Evolutionary conservation across 441 rosid species (phyloP).

Genomic region (Hypseocharis bilobata): DNA sequence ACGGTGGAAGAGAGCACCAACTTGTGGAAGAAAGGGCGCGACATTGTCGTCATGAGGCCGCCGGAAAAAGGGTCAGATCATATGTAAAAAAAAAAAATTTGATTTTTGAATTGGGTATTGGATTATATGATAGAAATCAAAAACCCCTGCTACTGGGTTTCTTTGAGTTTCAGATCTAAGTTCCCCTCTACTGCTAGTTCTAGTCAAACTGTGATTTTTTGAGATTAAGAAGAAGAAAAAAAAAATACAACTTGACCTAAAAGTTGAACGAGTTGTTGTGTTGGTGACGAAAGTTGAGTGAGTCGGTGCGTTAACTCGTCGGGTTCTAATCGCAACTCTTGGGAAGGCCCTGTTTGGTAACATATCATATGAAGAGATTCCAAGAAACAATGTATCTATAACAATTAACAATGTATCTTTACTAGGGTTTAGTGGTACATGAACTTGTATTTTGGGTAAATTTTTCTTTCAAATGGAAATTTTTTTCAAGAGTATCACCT

Average conservation of each 20-base stretch:
- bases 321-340: too few species aligned
- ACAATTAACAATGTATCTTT: too few species aligned
- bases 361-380: too few species aligned
- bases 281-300: background rate
- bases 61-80: constrained; percentile 5
- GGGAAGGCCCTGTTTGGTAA: background rate
- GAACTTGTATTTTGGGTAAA: too few species aligned
- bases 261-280: background rate
- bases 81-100: background rate
- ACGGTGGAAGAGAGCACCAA: constrained; percentile 66
- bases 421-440: too few species aligned
- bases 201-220: background rate
- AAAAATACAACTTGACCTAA: background rate
- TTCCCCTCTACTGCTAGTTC: background rate
- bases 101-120: too few species aligned
- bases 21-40: constrained; percentile 85
- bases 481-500: too few species aligned
- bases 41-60: constrained; percentile 37
- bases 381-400: too few species aligned
- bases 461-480: too few species aligned
- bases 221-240: background rate
- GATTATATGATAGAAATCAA: too few species aligned
- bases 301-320: background rate
- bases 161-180: background rate
- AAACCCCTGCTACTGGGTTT: too few species aligned